These are phyloP conservation scores for Excoecaria agallocha DNA, from an alignment of 345 rosid genomes.

Conservation along the genomic window DNA sequence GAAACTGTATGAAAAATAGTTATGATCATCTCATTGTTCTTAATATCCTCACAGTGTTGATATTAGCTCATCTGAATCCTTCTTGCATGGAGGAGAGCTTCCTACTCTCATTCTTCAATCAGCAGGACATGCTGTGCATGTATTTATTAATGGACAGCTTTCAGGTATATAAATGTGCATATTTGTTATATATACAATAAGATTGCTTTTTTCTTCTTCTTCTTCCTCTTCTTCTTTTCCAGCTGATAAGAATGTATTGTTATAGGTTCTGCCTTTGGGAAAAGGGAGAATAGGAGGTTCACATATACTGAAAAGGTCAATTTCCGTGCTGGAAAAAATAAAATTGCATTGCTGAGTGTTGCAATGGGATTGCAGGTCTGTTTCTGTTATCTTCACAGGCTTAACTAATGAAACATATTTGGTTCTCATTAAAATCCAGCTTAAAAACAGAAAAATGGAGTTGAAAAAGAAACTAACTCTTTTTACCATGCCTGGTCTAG, in stretches of 20 bases:
- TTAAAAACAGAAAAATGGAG: not conserved
- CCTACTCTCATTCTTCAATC: conserved; percentile 90
- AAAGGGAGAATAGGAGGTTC: conserved; percentile 72
- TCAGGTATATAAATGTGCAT: conserved; percentile 52
- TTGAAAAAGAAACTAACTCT: not conserved
- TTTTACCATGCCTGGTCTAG: not conserved
- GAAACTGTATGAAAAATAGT: not conserved
- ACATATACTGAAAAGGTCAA: conserved; percentile 75
- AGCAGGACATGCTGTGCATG: conserved; percentile 88
- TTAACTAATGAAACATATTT: not conserved
- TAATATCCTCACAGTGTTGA: conserved; percentile 54
- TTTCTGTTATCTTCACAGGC: conserved; percentile 17
- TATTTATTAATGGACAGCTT: conserved; percentile 82
- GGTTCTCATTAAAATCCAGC: not conserved
- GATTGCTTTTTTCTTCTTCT: not conserved
- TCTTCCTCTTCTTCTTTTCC: no score
- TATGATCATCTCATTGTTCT: conserved; percentile 6
- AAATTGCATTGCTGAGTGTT: conserved; percentile 88
- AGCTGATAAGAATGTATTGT: conserved; percentile 6
- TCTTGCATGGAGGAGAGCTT: conserved; percentile 82
- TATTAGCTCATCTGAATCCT: conserved; percentile 72
- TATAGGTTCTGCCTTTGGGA: conserved; percentile 84
- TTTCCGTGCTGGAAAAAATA: conserved; percentile 75
- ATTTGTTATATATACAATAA: not conserved
- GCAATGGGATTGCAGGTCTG: conserved; percentile 94